Evolutionary conservation across 1,284 basidiomycete genomes (phyloP).

Genomic region (Tilletia caries): DNA sequence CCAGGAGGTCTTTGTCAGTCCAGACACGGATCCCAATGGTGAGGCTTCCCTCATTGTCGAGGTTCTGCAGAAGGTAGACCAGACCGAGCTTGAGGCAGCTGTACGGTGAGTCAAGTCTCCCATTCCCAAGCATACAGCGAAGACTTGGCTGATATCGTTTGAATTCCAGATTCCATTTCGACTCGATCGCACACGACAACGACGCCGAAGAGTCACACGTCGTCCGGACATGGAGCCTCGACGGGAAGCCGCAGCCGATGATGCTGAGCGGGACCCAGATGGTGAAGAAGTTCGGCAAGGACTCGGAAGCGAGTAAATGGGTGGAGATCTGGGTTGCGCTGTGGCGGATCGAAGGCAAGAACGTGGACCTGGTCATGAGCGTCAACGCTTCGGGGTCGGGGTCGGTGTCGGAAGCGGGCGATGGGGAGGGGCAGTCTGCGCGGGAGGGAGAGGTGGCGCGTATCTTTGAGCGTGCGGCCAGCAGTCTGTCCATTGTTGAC

Average conservation of each 20-base stretch:
- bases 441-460: neutral
- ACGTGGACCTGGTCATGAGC: constrained; percentile 48
- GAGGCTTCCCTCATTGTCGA: constrained; percentile 77
- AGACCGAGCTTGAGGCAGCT: constrained; percentile 52
- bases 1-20: constrained; percentile 86
- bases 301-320: constrained; percentile 25
- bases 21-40: constrained; percentile 58
- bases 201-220: constrained; percentile 63
- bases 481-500: constrained; percentile 25
- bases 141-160: no score
- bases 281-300: constrained; percentile 45
- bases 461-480: constrained; percentile 25
- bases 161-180: constrained; percentile 91
- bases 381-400: constrained; percentile 39
- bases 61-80: constrained; percentile 71
- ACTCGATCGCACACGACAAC: constrained; percentile 88
- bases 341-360: constrained; percentile 42
- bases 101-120: constrained; percentile 40
- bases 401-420: neutral
- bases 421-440: no score
- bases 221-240: constrained; percentile 53
- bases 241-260: constrained; percentile 26
- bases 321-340: constrained; percentile 45
- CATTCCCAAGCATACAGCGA: no score
- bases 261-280: constrained; percentile 38